These are phyloP conservation scores for Fusarium staphyleae DNA, from an alignment of 2,329 filamentous ascomycete species.

Conservation along the genomic window DNA sequence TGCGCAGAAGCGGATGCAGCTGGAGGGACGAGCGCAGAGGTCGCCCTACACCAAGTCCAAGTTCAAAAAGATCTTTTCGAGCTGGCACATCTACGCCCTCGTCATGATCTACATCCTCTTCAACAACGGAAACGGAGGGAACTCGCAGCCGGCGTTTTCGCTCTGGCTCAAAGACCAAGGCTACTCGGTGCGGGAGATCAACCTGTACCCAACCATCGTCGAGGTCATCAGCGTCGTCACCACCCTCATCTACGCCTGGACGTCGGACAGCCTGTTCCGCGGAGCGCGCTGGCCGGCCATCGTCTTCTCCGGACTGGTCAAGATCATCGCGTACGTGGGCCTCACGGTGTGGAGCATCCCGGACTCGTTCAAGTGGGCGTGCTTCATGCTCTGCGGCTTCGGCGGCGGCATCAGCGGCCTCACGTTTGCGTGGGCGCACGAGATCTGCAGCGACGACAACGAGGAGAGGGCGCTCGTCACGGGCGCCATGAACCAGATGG, in stretches of 20 bases:
- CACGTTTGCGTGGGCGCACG: slow-evolving; percentile 59
- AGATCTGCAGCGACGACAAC: slow-evolving; percentile 59
- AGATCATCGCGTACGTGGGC: slow-evolving; percentile 50
- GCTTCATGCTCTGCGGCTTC: slow-evolving; percentile 63
- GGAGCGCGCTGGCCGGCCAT: slow-evolving; percentile 71
- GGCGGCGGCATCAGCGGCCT: slow-evolving; percentile 56
- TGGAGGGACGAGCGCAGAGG: slow-evolving; percentile 54
- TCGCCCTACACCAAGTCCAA: slow-evolving; percentile 55
- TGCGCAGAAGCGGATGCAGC: slow-evolving; percentile 43
- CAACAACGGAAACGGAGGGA: slow-evolving; percentile 62
- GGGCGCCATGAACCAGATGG: slow-evolving; percentile 74
- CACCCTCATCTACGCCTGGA: slow-evolving; percentile 71
- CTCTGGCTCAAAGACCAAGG: slow-evolving; percentile 56
- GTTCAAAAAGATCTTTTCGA: slow-evolving; percentile 65
- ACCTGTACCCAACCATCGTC: slow-evolving; percentile 66
- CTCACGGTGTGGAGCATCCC: slow-evolving; percentile 56
- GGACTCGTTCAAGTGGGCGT: slow-evolving; percentile 67
- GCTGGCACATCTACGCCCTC: slow-evolving; percentile 71
- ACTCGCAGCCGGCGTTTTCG: slow-evolving; percentile 62
- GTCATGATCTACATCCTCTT: slow-evolving; percentile 67
- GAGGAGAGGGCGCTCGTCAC: slow-evolving; percentile 73
- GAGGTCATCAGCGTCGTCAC: slow-evolving; percentile 62
- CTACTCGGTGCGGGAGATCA: slow-evolving; percentile 52
- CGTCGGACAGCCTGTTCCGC: slow-evolving; percentile 65
- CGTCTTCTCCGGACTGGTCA: slow-evolving; percentile 58